phyloP scores from a whole-genome alignment of 306 rosid species.

The Vicia sativa region DNA sequence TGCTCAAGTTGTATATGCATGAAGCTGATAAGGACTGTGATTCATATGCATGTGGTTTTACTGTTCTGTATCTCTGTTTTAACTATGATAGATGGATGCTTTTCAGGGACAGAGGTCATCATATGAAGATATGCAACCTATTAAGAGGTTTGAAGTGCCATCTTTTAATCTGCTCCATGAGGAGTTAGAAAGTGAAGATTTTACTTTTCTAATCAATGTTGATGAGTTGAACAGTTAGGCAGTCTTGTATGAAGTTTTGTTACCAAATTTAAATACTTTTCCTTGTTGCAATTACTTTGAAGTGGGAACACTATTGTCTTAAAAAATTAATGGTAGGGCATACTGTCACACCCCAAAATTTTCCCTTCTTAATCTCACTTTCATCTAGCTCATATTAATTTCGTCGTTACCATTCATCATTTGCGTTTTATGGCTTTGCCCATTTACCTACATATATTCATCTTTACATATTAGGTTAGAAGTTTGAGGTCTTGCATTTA shows the following conservation, averaged over 20 bases:
- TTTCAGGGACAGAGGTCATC: conserved; percentile 68
- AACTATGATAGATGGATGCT: conserved; percentile 9
- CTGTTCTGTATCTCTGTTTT: conserved; percentile 28
- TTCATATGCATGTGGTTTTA: conserved; percentile 14
- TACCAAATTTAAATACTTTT: conserved; percentile 18
- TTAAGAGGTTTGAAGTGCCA: conserved; percentile 49
- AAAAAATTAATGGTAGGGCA: neutral
- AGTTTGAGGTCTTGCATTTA: no score
- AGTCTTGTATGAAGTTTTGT: conserved; percentile 6
- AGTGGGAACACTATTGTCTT: conserved; percentile 13
- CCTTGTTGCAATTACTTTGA: conserved; percentile 14
- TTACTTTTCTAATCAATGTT: conserved; percentile 62
- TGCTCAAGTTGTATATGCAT: no score
- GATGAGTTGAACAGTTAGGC: conserved; percentile 66
- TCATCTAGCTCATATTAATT: no score
- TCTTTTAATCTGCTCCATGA: conserved; percentile 65
- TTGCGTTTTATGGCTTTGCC: no score
- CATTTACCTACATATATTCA: no score
- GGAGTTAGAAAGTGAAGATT: conserved; percentile 89
- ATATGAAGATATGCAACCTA: conserved; percentile 39
- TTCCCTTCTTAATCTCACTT: no score
- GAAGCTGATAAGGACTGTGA: neutral
- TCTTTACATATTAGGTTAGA: no score
- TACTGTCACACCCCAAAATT: no score
- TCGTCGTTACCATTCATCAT: no score